phyloP scores from a whole-genome alignment of 2,329 filamentous ascomycete genomes.

The Fusarium nurragi region DNA sequence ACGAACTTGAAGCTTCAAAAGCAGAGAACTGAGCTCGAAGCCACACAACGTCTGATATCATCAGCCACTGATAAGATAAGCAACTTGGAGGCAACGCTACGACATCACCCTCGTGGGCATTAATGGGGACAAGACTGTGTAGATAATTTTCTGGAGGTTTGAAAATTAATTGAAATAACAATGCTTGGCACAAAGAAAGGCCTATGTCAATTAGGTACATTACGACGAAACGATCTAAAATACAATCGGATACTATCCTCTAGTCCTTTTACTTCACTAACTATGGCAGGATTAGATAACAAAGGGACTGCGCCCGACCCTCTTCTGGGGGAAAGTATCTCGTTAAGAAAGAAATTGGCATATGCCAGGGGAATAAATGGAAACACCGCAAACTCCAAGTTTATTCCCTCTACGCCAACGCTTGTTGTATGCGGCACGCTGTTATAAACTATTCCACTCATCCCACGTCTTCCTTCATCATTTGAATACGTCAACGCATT shows the following conservation, averaged over 20 bases:
- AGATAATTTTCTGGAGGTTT: no score
- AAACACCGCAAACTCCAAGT: conserved; percentile 40
- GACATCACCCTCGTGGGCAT: conserved; percentile 16
- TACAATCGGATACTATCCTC: not conserved
- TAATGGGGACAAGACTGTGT: not conserved
- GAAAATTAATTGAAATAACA: not conserved
- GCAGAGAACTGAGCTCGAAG: conserved; percentile 20
- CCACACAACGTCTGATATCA: conserved; percentile 42
- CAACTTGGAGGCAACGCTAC: conserved; percentile 35
- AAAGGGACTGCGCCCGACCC: conserved; percentile 39
- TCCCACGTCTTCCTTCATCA: conserved; percentile 27
- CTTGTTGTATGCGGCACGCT: conserved; percentile 11
- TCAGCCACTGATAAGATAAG: conserved; percentile 43
- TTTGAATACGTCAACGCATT: conserved; percentile 28
- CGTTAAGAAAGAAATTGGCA: conserved; percentile 1
- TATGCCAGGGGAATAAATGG: conserved; percentile 8
- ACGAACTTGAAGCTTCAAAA: conserved; percentile 23
- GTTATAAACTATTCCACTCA: conserved; percentile 36
- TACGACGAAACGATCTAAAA: not conserved
- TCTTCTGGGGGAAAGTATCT: conserved; percentile 31
- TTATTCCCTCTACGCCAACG: conserved; percentile 24
- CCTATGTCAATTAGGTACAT: not conserved
- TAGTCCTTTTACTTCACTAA: no score
- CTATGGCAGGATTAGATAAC: conserved; percentile 1
- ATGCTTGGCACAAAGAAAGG: not conserved